These are phyloP conservation scores for Wallacemonas sp. DNA, from an alignment of 208 protist species.

Conservation along the genomic window DNA sequence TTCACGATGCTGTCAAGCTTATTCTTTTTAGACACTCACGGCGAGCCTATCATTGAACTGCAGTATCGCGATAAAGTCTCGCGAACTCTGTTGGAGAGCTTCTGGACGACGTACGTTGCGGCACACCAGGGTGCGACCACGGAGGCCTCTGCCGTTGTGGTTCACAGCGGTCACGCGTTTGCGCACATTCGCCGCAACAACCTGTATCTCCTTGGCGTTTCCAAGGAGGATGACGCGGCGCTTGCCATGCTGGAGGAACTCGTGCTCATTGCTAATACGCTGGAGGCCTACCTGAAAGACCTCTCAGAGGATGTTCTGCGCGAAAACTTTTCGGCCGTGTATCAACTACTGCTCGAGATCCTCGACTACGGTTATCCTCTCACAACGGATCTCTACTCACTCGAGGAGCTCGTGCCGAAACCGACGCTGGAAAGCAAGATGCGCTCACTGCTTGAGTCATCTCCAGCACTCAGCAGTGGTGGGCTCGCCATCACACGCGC, in stretches of 20 bases:
- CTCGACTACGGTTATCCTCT: conserved; percentile 93
- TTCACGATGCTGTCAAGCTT: conserved; percentile 83
- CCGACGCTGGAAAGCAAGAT: conserved; percentile 86
- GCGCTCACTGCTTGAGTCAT: conserved; percentile 64
- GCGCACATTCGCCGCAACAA: conserved; percentile 71
- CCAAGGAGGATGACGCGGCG: conserved; percentile 63
- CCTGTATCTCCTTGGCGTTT: conserved; percentile 73
- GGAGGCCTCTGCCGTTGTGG: conserved; percentile 59
- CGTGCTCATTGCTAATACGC: conserved; percentile 47
- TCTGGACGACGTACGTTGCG: conserved; percentile 70
- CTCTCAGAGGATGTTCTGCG: conserved; percentile 77
- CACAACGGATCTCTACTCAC: conserved; percentile 75
- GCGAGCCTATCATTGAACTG: conserved; percentile 90
- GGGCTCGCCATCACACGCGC: conserved; percentile 15
- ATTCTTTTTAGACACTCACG: conserved; percentile 71
- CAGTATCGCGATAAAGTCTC: conserved; percentile 76
- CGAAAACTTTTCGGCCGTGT: conserved; percentile 91
- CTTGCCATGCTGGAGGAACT: conserved; percentile 83
- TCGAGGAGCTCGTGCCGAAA: conserved; percentile 88
- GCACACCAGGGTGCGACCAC: conserved; percentile 20
- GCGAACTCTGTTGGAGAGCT: conserved; percentile 66
- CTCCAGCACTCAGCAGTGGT: neutral
- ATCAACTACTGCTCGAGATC: conserved; percentile 92
- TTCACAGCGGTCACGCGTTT: conserved; percentile 63
- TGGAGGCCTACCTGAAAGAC: conserved; percentile 80